Evolutionary conservation across 2,329 filamentous ascomycete species (phyloP), one percentile per base, ranked within the genome.

Genomic region (Aspergillus aculeatus): DNA sequence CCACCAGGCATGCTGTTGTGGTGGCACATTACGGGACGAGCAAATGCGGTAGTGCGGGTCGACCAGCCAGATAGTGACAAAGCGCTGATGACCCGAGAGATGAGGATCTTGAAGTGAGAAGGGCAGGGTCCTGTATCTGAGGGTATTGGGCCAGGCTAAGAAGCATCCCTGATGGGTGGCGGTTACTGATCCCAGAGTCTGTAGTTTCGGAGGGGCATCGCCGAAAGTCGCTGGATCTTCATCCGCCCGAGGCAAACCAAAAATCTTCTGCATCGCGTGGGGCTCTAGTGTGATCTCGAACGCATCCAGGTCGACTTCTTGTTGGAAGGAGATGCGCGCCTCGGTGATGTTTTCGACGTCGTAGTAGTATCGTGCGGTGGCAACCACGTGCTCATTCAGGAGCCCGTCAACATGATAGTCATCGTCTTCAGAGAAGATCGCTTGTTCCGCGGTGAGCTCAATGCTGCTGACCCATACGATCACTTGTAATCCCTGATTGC

Each of bases 21-120:
- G 60, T 16, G 57, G 57, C 11, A 64, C 60, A 41, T 64, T 64
- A 14, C 60, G 48, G 12, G 60, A 60, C 1, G 57, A 64, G 50
- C 60, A 62, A 47, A 64, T 54, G 19, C 62, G 62, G 49, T 60
- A 64, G 54, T 29, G 51, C 7, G 57, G 60, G n/a, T 64, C 62
- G 24, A 64, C 62, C 14, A 62, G 60, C 32, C n/a, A 64, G 48
- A 62, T 10, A n/a, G 60, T 62, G 41, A 64, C 32, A 19, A 56
- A 62, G 14, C 32, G 57, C 35, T 47, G 51, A 54, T 51, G 53
- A n/a, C 63, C 57, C 26, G 57, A 41, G 23, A 53, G 56, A 49
- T 12, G 54, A 14, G 56, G 58, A 23, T 59, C 55, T 4, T 57
- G 31, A 14, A 64, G 47, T 9, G 60, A 47, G 7, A 65, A 53